These are phyloP conservation scores for Trichomonascaceae sp. DNA, from an alignment of 1,139 yeast species.

Conservation along the genomic window DNA sequence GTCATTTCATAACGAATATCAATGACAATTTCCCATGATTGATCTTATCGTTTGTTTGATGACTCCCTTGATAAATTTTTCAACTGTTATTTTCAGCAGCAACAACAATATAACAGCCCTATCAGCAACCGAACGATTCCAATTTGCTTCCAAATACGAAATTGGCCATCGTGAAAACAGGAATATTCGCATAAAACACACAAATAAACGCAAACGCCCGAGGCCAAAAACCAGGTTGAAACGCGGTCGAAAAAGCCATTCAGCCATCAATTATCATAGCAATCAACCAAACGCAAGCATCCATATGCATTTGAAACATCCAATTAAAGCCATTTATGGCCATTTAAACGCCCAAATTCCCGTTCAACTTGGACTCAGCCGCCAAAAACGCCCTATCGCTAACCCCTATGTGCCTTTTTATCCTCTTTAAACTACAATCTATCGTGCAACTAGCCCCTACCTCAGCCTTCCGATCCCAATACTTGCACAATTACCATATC, in stretches of 20 bases:
- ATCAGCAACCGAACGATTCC: not conserved
- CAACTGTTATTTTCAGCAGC: not conserved
- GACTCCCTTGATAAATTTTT: not conserved
- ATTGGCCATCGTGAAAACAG: not conserved
- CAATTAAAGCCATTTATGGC: not conserved
- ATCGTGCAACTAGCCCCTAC: not conserved
- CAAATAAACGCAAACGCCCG: not conserved
- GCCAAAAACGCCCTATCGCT: not conserved
- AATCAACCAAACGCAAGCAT: not conserved
- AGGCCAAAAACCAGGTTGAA: not conserved
- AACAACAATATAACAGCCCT: not conserved
- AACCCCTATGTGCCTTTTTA: not conserved
- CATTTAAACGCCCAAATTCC: not conserved
- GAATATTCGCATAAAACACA: not conserved
- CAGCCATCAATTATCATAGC: not conserved
- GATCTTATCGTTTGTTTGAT: not conserved
- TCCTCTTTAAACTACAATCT: not conserved
- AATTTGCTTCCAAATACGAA: not conserved
- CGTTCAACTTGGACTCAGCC: not conserved
- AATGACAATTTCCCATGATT: not conserved
- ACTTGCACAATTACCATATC: not conserved
- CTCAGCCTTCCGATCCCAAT: not conserved
- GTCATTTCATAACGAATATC: not conserved
- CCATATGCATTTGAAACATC: too few species aligned
- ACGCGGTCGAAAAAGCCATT: not conserved